phyloP scores from a whole-genome alignment of 2,329 filamentous ascomycete genomes.

The Trichoderma pleuroti region DNA sequence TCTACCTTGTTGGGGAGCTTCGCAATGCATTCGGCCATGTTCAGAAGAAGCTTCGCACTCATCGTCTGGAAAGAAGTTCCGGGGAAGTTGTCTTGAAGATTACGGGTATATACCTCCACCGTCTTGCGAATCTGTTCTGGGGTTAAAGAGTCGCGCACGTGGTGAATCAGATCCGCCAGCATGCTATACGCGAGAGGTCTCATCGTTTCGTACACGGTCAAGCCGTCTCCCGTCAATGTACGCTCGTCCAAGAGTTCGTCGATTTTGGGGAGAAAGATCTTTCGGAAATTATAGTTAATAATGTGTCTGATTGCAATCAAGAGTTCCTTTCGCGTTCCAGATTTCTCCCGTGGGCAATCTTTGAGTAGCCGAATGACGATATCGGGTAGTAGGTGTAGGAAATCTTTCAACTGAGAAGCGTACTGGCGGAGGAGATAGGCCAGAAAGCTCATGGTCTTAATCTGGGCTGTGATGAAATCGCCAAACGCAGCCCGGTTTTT shows the following conservation, averaged over 20 bases:
- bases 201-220: slow-evolving; percentile 97
- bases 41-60: slow-evolving; percentile 94
- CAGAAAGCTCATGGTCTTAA: slow-evolving; percentile 98
- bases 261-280: slow-evolving; percentile 91
- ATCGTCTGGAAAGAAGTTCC: slow-evolving; percentile 99
- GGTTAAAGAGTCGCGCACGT: slow-evolving; percentile 83
- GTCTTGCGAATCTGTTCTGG: slow-evolving; percentile 93
- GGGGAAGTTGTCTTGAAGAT: slow-evolving; percentile 90
- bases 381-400: slow-evolving; percentile 77
- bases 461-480: slow-evolving; percentile 95
- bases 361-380: slow-evolving; percentile 89
- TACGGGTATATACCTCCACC: slow-evolving; percentile 94
- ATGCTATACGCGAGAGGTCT: slow-evolving; percentile 95
- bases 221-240: slow-evolving; percentile 88
- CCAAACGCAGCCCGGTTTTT: slow-evolving; percentile 92
- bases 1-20: slow-evolving; percentile 91
- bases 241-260: slow-evolving; percentile 92
- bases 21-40: slow-evolving; percentile 97
- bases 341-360: slow-evolving; percentile 93
- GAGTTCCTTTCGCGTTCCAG: slow-evolving; percentile 87
- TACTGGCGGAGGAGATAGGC: slow-evolving; percentile 90
- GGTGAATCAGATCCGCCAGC: slow-evolving; percentile 96
- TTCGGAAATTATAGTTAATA: slow-evolving; percentile 97
- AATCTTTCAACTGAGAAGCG: slow-evolving; percentile 80
- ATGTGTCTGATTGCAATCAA: slow-evolving; percentile 96